These are phyloP conservation scores for Acacia concinna DNA, from an alignment of 331 rosid species.

Conservation along the genomic window DNA sequence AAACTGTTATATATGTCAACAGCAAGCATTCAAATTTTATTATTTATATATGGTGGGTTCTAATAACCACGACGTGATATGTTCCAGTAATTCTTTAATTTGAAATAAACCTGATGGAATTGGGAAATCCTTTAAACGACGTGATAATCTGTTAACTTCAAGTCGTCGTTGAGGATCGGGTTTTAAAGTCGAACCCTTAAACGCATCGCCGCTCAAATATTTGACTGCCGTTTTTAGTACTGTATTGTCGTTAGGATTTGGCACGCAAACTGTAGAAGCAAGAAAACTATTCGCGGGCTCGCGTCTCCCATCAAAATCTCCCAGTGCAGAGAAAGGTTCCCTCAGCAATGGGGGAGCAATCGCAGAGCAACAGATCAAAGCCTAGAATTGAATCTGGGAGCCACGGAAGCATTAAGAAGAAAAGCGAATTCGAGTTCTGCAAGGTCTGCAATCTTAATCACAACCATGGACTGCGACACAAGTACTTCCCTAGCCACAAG, in stretches of 20 bases:
- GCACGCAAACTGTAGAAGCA: neutral
- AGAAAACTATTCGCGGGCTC: neutral
- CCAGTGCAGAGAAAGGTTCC: neutral
- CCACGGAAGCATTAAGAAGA: slow-evolving; percentile 26
- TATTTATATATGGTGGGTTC: too few relatives aligned
- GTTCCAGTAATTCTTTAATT: too few relatives aligned
- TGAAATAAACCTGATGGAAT: neutral
- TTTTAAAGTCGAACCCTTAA: too few relatives aligned
- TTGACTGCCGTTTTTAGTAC: too few relatives aligned
- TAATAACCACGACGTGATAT: too few relatives aligned
- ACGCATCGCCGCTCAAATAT: too few relatives aligned
- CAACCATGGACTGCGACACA: slow-evolving; percentile 79
- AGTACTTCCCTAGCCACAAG: slow-evolving; percentile 82
- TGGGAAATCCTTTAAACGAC: neutral
- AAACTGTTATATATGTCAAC: too few relatives aligned
- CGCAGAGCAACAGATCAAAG: slow-evolving; percentile 21
- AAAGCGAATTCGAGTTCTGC: slow-evolving; percentile 72
- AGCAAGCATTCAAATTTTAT: too few relatives aligned
- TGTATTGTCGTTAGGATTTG: neutral
- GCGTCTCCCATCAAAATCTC: neutral
- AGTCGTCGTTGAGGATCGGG: neutral
- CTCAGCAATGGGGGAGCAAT: slow-evolving; percentile 34
- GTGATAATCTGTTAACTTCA: neutral
- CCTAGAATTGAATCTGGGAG: slow-evolving; percentile 11
- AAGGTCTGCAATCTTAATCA: slow-evolving; percentile 73